Evolutionary conservation across 75 land plant species (phyloP).

Genomic region (Ceratopteris richardii): DNA sequence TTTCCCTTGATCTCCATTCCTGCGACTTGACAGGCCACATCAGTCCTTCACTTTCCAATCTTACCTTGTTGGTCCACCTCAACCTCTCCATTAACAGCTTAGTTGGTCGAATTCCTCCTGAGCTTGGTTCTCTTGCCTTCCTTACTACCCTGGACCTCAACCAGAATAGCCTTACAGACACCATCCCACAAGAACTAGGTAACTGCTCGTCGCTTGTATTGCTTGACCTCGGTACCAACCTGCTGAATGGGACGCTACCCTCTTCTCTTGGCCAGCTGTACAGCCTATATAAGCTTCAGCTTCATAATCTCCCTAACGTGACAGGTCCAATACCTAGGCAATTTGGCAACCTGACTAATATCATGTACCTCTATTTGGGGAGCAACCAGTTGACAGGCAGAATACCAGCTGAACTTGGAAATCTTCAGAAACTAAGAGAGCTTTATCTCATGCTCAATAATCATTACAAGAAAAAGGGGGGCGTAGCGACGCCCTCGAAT

Average conservation of each 20-base stretch:
- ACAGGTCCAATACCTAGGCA: slow-evolving; percentile 15
- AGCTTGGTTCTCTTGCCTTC: slow-evolving; percentile 51
- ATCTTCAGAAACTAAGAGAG: slow-evolving; percentile 2
- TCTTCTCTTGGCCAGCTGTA: not conserved
- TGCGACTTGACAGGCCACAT: slow-evolving; percentile 33
- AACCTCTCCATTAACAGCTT: slow-evolving; percentile 24
- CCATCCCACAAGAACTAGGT: slow-evolving; percentile 40
- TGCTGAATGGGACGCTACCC: slow-evolving; percentile 51
- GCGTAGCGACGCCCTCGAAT: too few species aligned
- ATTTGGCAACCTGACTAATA: slow-evolving; percentile 10
- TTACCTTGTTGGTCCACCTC: slow-evolving; percentile 15
- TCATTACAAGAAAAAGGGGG: too few species aligned
- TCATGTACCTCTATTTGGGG: slow-evolving; percentile 15
- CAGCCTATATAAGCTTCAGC: slow-evolving; percentile 7
- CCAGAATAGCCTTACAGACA: slow-evolving; percentile 62
- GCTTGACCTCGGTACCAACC: slow-evolving; percentile 65
- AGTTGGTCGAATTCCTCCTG: slow-evolving; percentile 29
- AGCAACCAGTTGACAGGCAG: slow-evolving; percentile 19
- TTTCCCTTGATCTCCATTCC: slow-evolving; percentile 21
- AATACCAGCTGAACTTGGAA: slow-evolving; percentile 22
- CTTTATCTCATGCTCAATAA: slow-evolving; percentile 13
- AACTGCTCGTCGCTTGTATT: slow-evolving; percentile 41
- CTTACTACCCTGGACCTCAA: slow-evolving; percentile 49
- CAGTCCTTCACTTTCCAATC: slow-evolving; percentile 19
- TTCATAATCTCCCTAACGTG: slow-evolving; percentile 1